A percentile compares a stretch with the other conserved stretches of the same genome.
Conservation (phyloP, 1,139 yeast species). For the Candida glucosophila region DNA sequence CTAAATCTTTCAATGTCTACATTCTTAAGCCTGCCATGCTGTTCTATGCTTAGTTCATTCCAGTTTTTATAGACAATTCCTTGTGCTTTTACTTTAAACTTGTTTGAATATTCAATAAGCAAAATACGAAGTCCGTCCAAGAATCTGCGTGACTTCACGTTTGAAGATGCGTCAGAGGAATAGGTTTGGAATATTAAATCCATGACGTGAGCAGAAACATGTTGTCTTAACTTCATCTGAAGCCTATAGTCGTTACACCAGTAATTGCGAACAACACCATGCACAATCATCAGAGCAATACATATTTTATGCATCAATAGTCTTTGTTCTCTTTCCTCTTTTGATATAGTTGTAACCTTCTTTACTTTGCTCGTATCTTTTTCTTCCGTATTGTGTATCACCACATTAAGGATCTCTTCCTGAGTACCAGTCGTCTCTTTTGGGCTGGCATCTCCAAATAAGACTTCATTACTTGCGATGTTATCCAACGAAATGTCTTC, state of each 20-base stretch:
- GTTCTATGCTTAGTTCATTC: slow-evolving; percentile 34
- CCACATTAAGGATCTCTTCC: slow-evolving; percentile 11
- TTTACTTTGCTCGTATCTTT: slow-evolving; percentile 9
- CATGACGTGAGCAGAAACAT: slow-evolving; percentile 39
- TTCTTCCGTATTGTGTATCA: slow-evolving; percentile 7
- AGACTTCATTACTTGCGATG: neutral
- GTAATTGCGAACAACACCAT: slow-evolving; percentile 58
- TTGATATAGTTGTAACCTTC: slow-evolving; percentile 30
- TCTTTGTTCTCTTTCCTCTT: slow-evolving; percentile 48
- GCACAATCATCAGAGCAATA: slow-evolving; percentile 50
- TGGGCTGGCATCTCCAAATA: neutral
- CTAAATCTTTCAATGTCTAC: slow-evolving; percentile 32
- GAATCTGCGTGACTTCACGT: slow-evolving; percentile 56
- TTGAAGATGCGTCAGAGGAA: slow-evolving; percentile 19
- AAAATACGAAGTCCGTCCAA: slow-evolving; percentile 66
- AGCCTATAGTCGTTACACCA: slow-evolving; percentile 59
- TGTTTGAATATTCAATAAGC: slow-evolving; percentile 52
- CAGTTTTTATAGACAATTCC: slow-evolving; percentile 51
- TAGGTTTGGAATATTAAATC: slow-evolving; percentile 39
- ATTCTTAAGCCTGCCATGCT: slow-evolving; percentile 13
- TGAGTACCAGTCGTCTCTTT: slow-evolving; percentile 1
- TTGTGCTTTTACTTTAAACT: slow-evolving; percentile 43
- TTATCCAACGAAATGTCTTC: slow-evolving; percentile 20
- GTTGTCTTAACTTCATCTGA: slow-evolving; percentile 25
- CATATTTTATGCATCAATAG: slow-evolving; percentile 51